phyloP scores from a whole-genome alignment of 345 rosid genomes.

The Acer negundo region DNA sequence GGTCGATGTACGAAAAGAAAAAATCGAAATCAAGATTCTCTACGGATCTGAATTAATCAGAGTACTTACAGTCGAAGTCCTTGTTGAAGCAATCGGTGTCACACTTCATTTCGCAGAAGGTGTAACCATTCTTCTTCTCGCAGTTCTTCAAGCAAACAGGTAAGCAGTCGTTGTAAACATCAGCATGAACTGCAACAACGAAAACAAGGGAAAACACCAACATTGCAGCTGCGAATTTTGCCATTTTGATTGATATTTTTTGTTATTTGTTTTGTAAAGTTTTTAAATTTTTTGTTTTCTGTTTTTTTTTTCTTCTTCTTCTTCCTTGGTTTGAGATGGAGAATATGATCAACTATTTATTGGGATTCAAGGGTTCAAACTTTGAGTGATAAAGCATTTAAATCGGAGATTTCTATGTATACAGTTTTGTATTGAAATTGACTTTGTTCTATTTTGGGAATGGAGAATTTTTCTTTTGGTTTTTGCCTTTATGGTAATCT shows the following conservation, averaged over 20 bases:
- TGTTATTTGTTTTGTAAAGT: not conserved
- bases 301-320: not conserved
- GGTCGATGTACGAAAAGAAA: too few relatives aligned
- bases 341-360: not conserved
- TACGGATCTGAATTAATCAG: not conserved
- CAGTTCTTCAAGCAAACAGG: slow-evolving; percentile 21
- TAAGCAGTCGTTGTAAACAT: slow-evolving; percentile 13
- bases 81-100: slow-evolving; percentile 36
- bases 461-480: not conserved
- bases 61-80: slow-evolving; percentile 20
- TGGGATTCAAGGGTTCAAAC: not conserved
- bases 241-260: slow-evolving; percentile 16
- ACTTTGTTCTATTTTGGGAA: not conserved
- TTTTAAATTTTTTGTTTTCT: too few relatives aligned
- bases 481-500: not conserved
- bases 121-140: slow-evolving; percentile 12
- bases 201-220: slow-evolving; percentile 32
- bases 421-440: not conserved
- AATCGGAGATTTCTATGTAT: not conserved
- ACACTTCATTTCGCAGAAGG: slow-evolving; percentile 41
- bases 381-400: not conserved
- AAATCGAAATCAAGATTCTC: not conserved
- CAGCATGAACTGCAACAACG: slow-evolving; percentile 11
- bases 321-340: not conserved
- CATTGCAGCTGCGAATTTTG: slow-evolving; percentile 23